Evolutionary conservation across 768 basidiomycete species (phyloP).

Genomic region (Coprinopsis sp.): DNA sequence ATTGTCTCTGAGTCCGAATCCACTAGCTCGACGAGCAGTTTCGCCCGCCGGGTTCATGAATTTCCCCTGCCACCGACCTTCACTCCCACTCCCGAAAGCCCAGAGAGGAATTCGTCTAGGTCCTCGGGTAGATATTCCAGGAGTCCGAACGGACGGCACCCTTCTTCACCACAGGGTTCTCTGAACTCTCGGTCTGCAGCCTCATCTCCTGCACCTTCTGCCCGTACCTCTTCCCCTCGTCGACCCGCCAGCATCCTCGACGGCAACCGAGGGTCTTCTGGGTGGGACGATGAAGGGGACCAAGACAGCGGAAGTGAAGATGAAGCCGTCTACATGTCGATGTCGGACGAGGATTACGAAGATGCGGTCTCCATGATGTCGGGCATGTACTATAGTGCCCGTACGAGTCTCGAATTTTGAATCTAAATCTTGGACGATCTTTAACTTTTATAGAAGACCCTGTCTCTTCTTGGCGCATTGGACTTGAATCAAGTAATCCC

Average conservation of each 20-base stretch:
- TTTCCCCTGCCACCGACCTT: slow-evolving; percentile 9
- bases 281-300: slow-evolving; percentile 4
- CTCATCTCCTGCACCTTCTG: too few species aligned
- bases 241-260: not conserved
- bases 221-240: not conserved
- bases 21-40: not conserved
- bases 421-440: too few species aligned
- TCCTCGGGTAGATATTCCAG: not conserved
- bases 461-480: too few species aligned
- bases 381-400: slow-evolving; percentile 10
- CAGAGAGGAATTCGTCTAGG: not conserved
- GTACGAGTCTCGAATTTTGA: slow-evolving; percentile 8
- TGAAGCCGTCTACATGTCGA: slow-evolving; percentile 3
- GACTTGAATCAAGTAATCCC: too few species aligned
- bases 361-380: slow-evolving; percentile 11
- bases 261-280: not conserved
- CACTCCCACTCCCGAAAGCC: not conserved
- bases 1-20: not conserved
- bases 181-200: too few species aligned
- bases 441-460: too few species aligned
- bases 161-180: too few species aligned
- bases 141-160: too few species aligned
- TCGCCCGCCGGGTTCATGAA: not conserved
- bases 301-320: not conserved
- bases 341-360: slow-evolving; percentile 10